Evolutionary conservation across 805 yeast genomes (phyloP).

Genomic region (Yarrowia sp.): DNA sequence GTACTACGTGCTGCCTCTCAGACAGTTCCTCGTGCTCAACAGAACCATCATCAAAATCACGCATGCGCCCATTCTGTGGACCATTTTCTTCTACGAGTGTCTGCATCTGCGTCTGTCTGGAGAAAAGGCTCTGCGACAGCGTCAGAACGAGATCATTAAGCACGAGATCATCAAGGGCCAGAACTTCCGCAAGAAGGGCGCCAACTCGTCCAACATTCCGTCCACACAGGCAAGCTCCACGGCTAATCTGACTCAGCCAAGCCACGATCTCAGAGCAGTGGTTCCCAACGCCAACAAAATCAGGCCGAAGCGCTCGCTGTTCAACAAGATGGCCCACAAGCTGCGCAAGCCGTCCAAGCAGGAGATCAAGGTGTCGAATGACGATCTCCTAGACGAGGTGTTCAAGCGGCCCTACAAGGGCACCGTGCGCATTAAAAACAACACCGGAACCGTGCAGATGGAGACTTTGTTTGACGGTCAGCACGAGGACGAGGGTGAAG

Average conservation of each 20-base stretch:
- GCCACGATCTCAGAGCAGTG: not conserved
- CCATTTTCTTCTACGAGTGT: constrained; percentile 40
- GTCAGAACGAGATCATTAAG: constrained; percentile 20
- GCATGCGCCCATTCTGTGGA: constrained; percentile 40
- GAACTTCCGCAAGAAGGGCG: constrained; percentile 17
- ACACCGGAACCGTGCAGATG: constrained; percentile 7
- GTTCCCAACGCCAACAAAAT: not conserved
- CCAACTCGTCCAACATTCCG: not conserved
- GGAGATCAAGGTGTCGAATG: constrained; percentile 33
- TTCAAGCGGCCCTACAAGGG: constrained; percentile 37
- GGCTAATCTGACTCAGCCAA: not conserved
- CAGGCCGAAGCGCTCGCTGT: not conserved
- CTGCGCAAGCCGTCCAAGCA: constrained; percentile 24
- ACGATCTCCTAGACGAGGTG: constrained; percentile 37
- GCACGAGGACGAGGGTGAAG: not conserved
- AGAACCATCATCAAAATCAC: constrained; percentile 41
- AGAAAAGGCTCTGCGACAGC: not conserved
- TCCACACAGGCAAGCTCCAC: not conserved
- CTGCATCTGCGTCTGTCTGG: constrained; percentile 30
- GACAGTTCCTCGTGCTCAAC: constrained; percentile 38
- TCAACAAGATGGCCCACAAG: not conserved
- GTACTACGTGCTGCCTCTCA: constrained; percentile 37
- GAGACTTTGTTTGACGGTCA: constrained; percentile 15
- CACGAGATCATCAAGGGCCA: constrained; percentile 27
- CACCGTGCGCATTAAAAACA: constrained; percentile 30